Conservation (phyloP, 169 alveolate species). For the Plasmodium chabaudi region DNA sequence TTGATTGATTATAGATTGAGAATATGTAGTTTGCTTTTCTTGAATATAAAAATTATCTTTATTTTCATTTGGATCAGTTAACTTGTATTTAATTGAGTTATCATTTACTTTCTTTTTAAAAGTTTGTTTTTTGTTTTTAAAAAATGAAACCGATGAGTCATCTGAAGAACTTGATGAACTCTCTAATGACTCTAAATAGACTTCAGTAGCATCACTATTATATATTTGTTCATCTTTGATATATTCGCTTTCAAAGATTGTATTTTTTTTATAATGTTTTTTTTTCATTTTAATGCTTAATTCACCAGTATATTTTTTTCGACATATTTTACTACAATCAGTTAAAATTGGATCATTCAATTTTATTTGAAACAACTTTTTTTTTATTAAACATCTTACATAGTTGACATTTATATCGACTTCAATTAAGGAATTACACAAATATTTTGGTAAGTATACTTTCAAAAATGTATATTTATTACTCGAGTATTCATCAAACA, state of each 20-base stretch:
- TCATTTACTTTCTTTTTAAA: slow-evolving; percentile 7
- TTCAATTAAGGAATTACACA: slow-evolving; percentile 87
- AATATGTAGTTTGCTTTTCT: slow-evolving; percentile 58
- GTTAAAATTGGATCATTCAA: slow-evolving; percentile 77
- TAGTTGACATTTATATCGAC: slow-evolving; percentile 89
- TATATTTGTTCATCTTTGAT: slow-evolving; percentile 19
- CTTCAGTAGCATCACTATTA: background rate
- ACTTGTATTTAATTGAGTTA: background rate
- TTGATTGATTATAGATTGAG: slow-evolving; percentile 19
- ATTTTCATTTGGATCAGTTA: slow-evolving; percentile 1
- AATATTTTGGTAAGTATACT: slow-evolving; percentile 86
- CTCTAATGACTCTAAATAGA: background rate
- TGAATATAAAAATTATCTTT: slow-evolving; percentile 25
- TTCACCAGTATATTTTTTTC: slow-evolving; percentile 77
- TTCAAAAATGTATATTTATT: slow-evolving; percentile 83
- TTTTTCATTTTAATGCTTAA: slow-evolving; percentile 66
- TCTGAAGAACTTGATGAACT: slow-evolving; percentile 16
- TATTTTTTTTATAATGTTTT: slow-evolving; percentile 71
- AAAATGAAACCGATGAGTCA: slow-evolving; percentile 28
- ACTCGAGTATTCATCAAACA: slow-evolving; percentile 76
- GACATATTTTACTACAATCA: slow-evolving; percentile 43
- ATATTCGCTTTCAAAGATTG: slow-evolving; percentile 36
- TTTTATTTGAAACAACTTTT: slow-evolving; percentile 88
- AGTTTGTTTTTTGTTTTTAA: slow-evolving; percentile 27
- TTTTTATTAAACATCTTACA: slow-evolving; percentile 89